Conservation (phyloP, 345 rosid species). For the Rubroshorea leprosula region DNA sequence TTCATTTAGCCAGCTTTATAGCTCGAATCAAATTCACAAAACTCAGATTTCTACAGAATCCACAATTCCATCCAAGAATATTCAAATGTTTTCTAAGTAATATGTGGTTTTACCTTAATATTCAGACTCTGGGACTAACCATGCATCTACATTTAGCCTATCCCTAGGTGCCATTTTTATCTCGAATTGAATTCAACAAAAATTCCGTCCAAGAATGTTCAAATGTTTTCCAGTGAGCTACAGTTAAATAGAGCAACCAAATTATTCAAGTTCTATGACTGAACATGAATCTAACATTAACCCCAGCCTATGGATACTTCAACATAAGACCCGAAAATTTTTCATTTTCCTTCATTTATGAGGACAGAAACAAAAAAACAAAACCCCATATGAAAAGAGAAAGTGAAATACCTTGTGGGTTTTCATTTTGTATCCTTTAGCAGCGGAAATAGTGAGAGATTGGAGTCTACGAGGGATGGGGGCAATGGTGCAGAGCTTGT, state of each 20-base stretch:
- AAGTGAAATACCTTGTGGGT: constrained; percentile 72
- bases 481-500: constrained; percentile 23
- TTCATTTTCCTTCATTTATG: too few species aligned
- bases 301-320: too few species aligned
- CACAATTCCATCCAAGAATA: neutral
- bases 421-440: constrained; percentile 91
- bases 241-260: too few species aligned
- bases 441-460: constrained; percentile 59
- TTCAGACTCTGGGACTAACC: neutral
- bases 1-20: neutral
- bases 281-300: too few species aligned
- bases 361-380: neutral
- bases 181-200: too few species aligned
- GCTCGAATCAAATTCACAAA: neutral
- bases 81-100: too few species aligned
- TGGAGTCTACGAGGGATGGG: constrained; percentile 31
- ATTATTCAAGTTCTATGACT: too few species aligned
- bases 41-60: neutral
- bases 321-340: neutral
- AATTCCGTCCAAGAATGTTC: too few species aligned
- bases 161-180: too few species aligned
- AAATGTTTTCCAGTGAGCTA: too few species aligned
- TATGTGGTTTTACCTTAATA: neutral
- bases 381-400: neutral
- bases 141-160: neutral